A percentile compares a stretch with the other conserved stretches of the same genome.
These are phyloP conservation scores for Alternaria longipes DNA, from an alignment of 2,329 filamentous ascomycete species.

Conservation along the genomic window DNA sequence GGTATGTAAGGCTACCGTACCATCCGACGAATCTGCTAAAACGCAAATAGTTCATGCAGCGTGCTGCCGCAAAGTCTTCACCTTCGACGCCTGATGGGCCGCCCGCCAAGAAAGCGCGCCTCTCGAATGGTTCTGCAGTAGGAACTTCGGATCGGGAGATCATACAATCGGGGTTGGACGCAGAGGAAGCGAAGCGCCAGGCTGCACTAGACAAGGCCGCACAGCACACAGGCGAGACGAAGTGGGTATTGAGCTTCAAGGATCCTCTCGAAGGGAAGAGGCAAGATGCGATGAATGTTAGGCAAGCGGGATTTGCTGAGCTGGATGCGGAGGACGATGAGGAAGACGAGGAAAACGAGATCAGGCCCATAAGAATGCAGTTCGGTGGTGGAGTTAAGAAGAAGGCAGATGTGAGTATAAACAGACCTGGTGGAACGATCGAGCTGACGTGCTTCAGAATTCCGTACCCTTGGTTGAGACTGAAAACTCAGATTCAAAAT, in stretches of 20 bases:
- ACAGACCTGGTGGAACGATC: not conserved
- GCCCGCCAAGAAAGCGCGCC: conserved; percentile 71
- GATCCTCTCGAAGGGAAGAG: conserved; percentile 53
- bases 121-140: conserved; percentile 54
- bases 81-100: conserved; percentile 62
- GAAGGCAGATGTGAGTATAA: conserved; percentile 22
- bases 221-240: conserved; percentile 72
- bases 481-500: conserved; percentile 37
- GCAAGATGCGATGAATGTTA: conserved; percentile 58
- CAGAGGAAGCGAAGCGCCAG: conserved; percentile 72
- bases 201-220: conserved; percentile 67
- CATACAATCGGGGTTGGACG: conserved; percentile 70
- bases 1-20: conserved; percentile 45
- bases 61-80: conserved; percentile 72
- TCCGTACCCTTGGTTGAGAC: conserved; percentile 28
- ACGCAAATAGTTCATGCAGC: conserved; percentile 80
- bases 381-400: conserved; percentile 61
- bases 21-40: conserved; percentile 18
- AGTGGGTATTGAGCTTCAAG: conserved; percentile 75
- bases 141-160: conserved; percentile 62
- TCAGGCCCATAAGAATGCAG: conserved; percentile 53
- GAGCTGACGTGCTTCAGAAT: conserved; percentile 33
- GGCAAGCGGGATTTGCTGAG: conserved; percentile 68
- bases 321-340: conserved; percentile 56
- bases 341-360: conserved; percentile 44